phyloP scores from a whole-genome alignment of 345 rosid species.

The Acer negundo region DNA sequence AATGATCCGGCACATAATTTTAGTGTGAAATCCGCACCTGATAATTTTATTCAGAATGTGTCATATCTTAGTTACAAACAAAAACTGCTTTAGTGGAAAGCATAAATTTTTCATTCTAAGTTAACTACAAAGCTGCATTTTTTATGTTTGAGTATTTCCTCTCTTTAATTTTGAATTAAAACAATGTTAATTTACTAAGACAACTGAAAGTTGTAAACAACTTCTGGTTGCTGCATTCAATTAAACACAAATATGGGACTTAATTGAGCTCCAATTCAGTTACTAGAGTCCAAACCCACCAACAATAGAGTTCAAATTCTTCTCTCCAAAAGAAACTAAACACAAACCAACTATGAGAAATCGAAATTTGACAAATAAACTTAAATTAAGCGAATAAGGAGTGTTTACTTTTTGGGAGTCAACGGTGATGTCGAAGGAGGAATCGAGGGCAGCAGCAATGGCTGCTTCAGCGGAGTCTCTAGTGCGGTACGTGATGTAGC shows the following conservation, averaged over 20 bases:
- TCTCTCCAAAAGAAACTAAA: neutral
- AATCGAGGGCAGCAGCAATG: conserved; percentile 70
- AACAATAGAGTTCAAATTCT: conserved; percentile 4
- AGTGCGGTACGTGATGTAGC: conserved; percentile 60
- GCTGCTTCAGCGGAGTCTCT: conserved; percentile 81
- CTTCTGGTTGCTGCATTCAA: neutral
- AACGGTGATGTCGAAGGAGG: conserved; percentile 64
- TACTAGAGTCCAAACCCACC: neutral
- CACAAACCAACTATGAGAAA: neutral
- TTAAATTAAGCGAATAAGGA: neutral
- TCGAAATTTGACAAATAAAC: neutral
- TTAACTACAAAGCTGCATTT: neutral
- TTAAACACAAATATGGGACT: neutral
- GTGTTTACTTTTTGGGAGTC: conserved; percentile 52
- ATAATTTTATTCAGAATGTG: no score
- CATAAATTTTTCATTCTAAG: neutral
- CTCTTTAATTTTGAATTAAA: neutral
- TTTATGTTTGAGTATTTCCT: neutral
- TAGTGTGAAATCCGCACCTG: no score
- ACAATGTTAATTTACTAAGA: neutral
- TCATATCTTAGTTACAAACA: no score
- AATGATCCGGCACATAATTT: no score
- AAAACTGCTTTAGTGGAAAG: no score
- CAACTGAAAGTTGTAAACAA: neutral
- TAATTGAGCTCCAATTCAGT: neutral